These are phyloP conservation scores for Boletus semigastroideus DNA, from an alignment of 1,284 basidiomycete species.

Conservation along the genomic window DNA sequence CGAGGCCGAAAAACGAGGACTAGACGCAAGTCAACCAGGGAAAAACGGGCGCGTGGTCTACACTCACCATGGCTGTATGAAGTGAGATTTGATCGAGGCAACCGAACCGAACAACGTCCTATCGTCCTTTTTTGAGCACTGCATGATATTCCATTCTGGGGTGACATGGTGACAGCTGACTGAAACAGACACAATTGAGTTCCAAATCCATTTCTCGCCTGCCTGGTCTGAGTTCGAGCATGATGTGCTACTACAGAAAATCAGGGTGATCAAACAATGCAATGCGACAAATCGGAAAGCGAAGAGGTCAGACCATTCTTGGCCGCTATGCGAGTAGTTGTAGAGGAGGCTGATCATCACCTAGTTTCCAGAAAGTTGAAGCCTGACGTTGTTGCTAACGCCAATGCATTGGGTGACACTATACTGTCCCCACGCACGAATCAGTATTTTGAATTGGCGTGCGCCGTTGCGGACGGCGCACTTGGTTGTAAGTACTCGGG, in stretches of 20 bases:
- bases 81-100: slow-evolving; percentile 7
- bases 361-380: background rate
- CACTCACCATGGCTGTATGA: slow-evolving; percentile 31
- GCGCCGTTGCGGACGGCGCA: too few relatives aligned
- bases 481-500: too few relatives aligned
- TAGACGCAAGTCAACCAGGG: slow-evolving; percentile 26
- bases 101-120: slow-evolving; percentile 13
- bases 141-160: slow-evolving; percentile 27
- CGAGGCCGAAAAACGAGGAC: slow-evolving; percentile 67
- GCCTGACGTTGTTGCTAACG: too few relatives aligned
- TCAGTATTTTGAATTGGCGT: too few relatives aligned
- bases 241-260: background rate
- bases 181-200: slow-evolving; percentile 1
- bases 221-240: background rate
- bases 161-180: slow-evolving; percentile 23
- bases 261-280: background rate
- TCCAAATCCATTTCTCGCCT: too few relatives aligned
- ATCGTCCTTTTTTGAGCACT: slow-evolving; percentile 12
- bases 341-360: too few relatives aligned
- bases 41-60: background rate
- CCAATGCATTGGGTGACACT: too few relatives aligned
- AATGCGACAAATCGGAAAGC: background rate
- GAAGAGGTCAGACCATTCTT: background rate
- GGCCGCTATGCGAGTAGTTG: background rate
- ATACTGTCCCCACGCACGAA: too few relatives aligned